Evolutionary conservation across 2,329 filamentous ascomycete genomes (phyloP).

Genomic region (Fusarium sp.): DNA sequence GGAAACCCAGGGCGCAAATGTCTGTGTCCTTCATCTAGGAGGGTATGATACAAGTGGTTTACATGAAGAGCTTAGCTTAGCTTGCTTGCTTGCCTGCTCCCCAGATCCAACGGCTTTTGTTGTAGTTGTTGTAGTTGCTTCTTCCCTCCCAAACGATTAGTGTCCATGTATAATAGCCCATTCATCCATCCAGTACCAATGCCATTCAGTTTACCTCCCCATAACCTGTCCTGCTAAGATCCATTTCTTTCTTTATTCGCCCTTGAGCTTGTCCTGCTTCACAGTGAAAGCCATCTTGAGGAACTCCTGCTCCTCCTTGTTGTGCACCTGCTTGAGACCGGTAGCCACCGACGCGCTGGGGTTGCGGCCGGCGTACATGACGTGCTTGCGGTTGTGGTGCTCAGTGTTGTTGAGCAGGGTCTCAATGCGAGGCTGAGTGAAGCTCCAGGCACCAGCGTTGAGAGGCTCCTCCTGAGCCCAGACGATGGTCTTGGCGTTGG

Average conservation of each 20-base stretch:
- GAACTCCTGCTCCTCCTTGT: slow-evolving; percentile 93
- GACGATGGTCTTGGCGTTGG: slow-evolving; percentile 96
- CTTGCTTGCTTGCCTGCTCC: slow-evolving; percentile 21
- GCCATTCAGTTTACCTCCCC: slow-evolving; percentile 19
- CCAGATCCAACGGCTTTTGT: slow-evolving; percentile 37
- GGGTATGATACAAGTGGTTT: slow-evolving; percentile 51
- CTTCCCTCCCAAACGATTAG: slow-evolving; percentile 41
- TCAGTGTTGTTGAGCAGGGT: slow-evolving; percentile 93
- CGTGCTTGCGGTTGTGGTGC: slow-evolving; percentile 92
- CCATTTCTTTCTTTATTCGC: slow-evolving; percentile 59
- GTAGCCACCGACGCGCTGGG: slow-evolving; percentile 95
- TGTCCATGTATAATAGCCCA: slow-evolving; percentile 25
- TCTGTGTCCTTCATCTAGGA: slow-evolving; percentile 44
- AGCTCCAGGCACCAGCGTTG: slow-evolving; percentile 97
- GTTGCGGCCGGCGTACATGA: slow-evolving; percentile 96
- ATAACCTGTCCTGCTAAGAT: slow-evolving; percentile 3
- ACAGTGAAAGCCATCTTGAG: slow-evolving; percentile 74
- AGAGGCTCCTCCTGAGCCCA: slow-evolving; percentile 98
- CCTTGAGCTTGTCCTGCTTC: slow-evolving; percentile 77
- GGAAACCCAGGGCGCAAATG: slow-evolving; percentile 37
- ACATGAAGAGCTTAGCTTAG: slow-evolving; percentile 41
- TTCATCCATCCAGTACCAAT: slow-evolving; percentile 13
- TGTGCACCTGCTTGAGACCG: slow-evolving; percentile 87
- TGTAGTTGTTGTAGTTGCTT: slow-evolving; percentile 14
- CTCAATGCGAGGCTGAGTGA: slow-evolving; percentile 97